Evolutionary conservation across 495 filamentous ascomycete species (phyloP), one percentile per base, ranked within the genome.

Genomic region (Chaetomidium leptoderma): DNA sequence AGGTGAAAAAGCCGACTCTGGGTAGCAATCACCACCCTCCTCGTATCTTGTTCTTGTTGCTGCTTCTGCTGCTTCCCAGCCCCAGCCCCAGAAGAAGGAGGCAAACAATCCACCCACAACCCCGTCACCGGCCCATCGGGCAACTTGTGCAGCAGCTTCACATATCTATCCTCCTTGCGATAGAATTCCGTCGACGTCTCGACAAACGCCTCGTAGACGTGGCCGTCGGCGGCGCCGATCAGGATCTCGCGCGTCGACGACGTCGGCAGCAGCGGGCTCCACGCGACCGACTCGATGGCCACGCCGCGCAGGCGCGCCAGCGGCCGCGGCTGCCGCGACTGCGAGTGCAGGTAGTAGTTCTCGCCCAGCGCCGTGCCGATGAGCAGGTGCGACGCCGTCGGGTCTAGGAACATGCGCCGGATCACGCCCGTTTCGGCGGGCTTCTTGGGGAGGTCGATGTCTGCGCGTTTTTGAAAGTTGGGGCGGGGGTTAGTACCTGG

Each of bases 321-420:
- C 23, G 86, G 79, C 57, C 93, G 88, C 9, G 91, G 89, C 64
- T 91, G 89, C 57, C 89, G 83, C 30, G 91, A 92, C 69, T 97
- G 93, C 27, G 90, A 91, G 70, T 97, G 93, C 11, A 98, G 86
- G 71, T 98, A 98, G 77, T 91, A 97, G 72, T 96, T 97, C 72
- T 97, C 93, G 69, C 89, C 90, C 24, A 90, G 82, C 11, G 90
- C 87, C 2, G 93, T 97, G 64, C 86, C 89, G 61, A 98, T 88
- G 57, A 98, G 83, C 17, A 98, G 74, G 74, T 98, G 93, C 3
- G 91, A 96, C 26, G 95, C 92, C 9, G 91, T 93, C 5, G 93
- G 95, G 66, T 98, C 93, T 55, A 98, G 86, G 73, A 98, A 98
- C 83, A 97, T 88, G 71, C 87, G 87, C 48, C 89, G 87, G 65